These are phyloP conservation scores for Claviceps quebecensis DNA, from an alignment of 2,329 filamentous ascomycete genomes.

Conservation along the genomic window DNA sequence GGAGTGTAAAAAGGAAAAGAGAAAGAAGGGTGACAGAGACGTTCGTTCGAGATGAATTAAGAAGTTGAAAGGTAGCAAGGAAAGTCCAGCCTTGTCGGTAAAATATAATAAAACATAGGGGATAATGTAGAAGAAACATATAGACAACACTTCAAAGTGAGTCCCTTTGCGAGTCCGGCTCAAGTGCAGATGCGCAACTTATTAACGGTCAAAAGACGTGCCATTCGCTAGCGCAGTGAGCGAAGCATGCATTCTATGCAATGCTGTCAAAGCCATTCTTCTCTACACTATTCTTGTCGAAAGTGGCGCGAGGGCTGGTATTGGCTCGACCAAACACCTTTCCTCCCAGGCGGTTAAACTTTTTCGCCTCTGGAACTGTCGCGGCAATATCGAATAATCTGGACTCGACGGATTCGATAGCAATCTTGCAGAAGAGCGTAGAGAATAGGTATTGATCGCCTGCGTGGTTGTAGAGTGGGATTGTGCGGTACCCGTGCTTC, in stretches of 20 bases:
- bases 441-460: slow-evolving; percentile 93
- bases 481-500: slow-evolving; percentile 81
- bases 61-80: neutral
- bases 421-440: slow-evolving; percentile 81
- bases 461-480: slow-evolving; percentile 76
- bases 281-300: slow-evolving; percentile 37
- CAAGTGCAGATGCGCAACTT: neutral
- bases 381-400: slow-evolving; percentile 39
- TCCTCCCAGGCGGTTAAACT: slow-evolving; percentile 41
- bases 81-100: slow-evolving; percentile 1
- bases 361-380: slow-evolving; percentile 28
- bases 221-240: neutral
- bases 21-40: neutral
- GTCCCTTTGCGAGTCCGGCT: no score
- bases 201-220: neutral
- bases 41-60: neutral
- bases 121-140: neutral
- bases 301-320: slow-evolving; percentile 37
- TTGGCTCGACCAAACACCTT: slow-evolving; percentile 43
- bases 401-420: slow-evolving; percentile 44
- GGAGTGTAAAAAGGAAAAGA: neutral
- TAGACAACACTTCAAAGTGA: neutral
- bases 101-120: neutral
- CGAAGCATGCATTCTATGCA: slow-evolving; percentile 4
- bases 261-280: slow-evolving; percentile 28